A percentile compares a stretch with the other conserved stretches of the same genome.
Conservation (phyloP, 768 basidiomycete genomes). For the Calvatia gigantea region DNA sequence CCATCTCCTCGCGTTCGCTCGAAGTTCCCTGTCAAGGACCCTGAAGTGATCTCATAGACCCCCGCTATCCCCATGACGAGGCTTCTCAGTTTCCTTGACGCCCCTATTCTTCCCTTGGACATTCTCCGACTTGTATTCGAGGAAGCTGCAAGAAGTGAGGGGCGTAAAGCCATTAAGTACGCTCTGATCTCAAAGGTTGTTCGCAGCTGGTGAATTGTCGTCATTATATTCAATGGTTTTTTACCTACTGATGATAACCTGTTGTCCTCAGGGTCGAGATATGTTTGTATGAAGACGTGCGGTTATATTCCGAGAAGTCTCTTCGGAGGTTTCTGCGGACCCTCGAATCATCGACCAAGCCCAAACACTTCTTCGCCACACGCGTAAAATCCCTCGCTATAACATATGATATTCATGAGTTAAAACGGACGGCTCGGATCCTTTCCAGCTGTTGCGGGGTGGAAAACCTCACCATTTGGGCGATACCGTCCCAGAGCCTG, state of each 20-base stretch:
- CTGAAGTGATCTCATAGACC: neutral
- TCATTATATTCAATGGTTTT: neutral
- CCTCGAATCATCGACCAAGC: slow-evolving; percentile 31
- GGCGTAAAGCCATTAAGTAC: slow-evolving; percentile 27
- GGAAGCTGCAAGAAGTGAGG: slow-evolving; percentile 26
- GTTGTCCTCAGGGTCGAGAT: slow-evolving; percentile 28
- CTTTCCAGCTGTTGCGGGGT: slow-evolving; percentile 32
- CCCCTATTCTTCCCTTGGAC: slow-evolving; percentile 27
- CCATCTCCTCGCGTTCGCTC: neutral
- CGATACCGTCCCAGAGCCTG: slow-evolving; percentile 17
- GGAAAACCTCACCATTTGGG: slow-evolving; percentile 34
- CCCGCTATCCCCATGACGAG: slow-evolving; percentile 6
- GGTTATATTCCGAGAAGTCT: slow-evolving; percentile 28
- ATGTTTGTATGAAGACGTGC: slow-evolving; percentile 32
- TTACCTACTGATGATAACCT: slow-evolving; percentile 1
- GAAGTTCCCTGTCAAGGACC: neutral
- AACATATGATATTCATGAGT: slow-evolving; percentile 29
- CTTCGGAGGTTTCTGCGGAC: slow-evolving; percentile 34
- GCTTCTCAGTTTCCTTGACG: slow-evolving; percentile 1
- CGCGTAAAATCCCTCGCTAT: slow-evolving; percentile 34
- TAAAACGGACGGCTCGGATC: slow-evolving; percentile 26
- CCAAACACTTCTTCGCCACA: slow-evolving; percentile 29
- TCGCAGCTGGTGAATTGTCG: slow-evolving; percentile 28
- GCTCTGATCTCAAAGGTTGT: slow-evolving; percentile 26
- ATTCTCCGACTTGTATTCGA: slow-evolving; percentile 34